These are phyloP conservation scores for Plantago major DNA, from an alignment of 257 asterid species.

Conservation along the genomic window DNA sequence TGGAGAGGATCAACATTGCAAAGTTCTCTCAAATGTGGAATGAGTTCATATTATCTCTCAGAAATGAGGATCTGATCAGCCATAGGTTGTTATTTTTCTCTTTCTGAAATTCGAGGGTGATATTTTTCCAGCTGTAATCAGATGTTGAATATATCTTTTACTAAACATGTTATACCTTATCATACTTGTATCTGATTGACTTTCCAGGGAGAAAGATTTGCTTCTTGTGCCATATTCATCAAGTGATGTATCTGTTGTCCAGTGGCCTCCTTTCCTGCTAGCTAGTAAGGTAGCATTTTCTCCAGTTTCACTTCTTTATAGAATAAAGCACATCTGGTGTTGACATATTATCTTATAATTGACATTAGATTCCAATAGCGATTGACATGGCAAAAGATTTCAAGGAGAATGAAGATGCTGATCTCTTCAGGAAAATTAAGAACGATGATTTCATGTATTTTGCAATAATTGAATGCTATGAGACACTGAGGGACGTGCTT, in stretches of 20 bases:
- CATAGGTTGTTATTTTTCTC: constrained; percentile 35
- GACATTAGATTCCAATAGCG: constrained; percentile 88
- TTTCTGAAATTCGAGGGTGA: background rate
- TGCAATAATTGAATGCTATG: constrained; percentile 87
- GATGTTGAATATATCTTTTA: background rate
- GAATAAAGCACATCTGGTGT: constrained; percentile 10
- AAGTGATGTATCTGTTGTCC: constrained; percentile 81
- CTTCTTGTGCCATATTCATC: constrained; percentile 94
- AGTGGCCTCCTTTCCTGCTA: constrained; percentile 99
- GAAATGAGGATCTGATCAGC: constrained; percentile 9
- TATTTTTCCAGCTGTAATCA: background rate
- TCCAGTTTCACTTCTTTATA: constrained; percentile 15
- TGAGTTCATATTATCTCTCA: constrained; percentile 7
- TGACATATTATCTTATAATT: constrained; percentile 26
- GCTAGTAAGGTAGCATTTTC: constrained; percentile 75
- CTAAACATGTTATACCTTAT: background rate
- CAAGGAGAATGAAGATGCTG: constrained; percentile 79
- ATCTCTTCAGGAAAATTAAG: constrained; percentile 78
- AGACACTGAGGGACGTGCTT: constrained; percentile 68
- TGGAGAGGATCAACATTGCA: constrained; percentile 56
- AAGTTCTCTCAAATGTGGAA: constrained; percentile 10
- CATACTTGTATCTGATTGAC: constrained; percentile 18
- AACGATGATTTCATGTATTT: constrained; percentile 79
- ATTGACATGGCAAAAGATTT: constrained; percentile 96
- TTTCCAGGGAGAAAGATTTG: constrained; percentile 79